A percentile compares a stretch with the other conserved stretches of the same genome.
phyloP scores from a whole-genome alignment of 768 basidiomycete genomes.

The Royoungia palumana region DNA sequence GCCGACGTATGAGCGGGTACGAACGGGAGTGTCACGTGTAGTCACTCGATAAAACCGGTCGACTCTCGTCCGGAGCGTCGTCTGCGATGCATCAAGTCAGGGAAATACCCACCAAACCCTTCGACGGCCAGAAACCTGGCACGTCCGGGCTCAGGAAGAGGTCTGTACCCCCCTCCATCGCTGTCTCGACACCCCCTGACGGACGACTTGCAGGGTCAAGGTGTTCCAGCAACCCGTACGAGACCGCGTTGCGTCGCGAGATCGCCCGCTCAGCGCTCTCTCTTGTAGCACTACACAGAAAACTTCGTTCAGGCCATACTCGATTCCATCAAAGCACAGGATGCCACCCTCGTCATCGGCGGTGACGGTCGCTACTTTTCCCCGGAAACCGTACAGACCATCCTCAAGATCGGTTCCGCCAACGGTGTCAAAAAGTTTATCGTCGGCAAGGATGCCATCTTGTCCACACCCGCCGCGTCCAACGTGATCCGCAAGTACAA shows the following conservation, averaged over 20 bases:
- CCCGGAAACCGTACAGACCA: constrained; percentile 82
- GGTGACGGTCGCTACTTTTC: constrained; percentile 96
- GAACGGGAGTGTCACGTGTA: constrained; percentile 25
- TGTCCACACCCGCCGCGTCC: constrained; percentile 96
- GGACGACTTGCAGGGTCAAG: constrained; percentile 66
- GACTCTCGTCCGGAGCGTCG: not conserved
- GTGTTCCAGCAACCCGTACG: constrained; percentile 94
- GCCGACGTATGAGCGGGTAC: constrained; percentile 38
- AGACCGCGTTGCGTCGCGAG: constrained; percentile 8
- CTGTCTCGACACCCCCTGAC: constrained; percentile 21
- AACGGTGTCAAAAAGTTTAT: constrained; percentile 92
- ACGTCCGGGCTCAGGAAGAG: constrained; percentile 97
- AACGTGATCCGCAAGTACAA: constrained; percentile 96
- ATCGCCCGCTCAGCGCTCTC: constrained; percentile 16
- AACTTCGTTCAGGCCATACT: constrained; percentile 97
- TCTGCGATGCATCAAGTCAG: constrained; percentile 48
- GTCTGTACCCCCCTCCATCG: constrained; percentile 35
- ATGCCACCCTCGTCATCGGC: constrained; percentile 87
- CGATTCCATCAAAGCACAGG: constrained; percentile 79
- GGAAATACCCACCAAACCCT: constrained; percentile 79
- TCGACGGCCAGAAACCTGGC: constrained; percentile 94
- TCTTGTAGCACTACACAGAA: constrained; percentile 88
- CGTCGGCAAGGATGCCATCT: constrained; percentile 84
- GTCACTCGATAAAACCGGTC: constrained; percentile 17
- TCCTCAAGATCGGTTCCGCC: constrained; percentile 90